phyloP scores from a whole-genome alignment of 1,284 basidiomycete species.

The Porodaedalea pini region DNA sequence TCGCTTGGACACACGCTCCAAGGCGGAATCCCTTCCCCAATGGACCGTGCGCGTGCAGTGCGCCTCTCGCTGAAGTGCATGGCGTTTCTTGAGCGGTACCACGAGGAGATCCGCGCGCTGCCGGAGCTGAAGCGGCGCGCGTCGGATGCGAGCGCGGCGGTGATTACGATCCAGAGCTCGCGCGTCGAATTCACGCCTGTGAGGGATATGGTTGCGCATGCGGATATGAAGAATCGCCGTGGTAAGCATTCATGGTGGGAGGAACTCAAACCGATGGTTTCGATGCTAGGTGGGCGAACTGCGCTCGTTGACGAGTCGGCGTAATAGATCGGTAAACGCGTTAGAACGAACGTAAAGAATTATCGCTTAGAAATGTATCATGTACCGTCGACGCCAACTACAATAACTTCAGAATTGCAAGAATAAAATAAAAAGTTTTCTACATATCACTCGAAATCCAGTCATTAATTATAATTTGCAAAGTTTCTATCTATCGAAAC shows the following conservation, averaged over 20 bases:
- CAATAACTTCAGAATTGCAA: too few species aligned
- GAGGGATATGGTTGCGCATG: constrained; percentile 77
- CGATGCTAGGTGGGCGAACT: constrained; percentile 48
- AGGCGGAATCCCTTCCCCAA: constrained; percentile 90
- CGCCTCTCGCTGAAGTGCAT: constrained; percentile 91
- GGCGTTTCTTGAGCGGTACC: constrained; percentile 88
- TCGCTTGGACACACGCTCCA: constrained; percentile 96
- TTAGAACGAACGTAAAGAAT: too few species aligned
- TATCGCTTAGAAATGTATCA: too few species aligned
- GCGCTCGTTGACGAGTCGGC: constrained; percentile 18
- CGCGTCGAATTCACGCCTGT: constrained; percentile 80
- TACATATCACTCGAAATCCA: too few species aligned
- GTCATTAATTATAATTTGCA: too few species aligned
- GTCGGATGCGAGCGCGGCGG: constrained; percentile 69
- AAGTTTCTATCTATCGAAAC: too few species aligned
- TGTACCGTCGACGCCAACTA: too few species aligned
- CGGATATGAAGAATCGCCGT: constrained; percentile 88
- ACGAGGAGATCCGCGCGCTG: constrained; percentile 47
- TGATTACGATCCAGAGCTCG: constrained; percentile 88
- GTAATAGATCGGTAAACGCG: too few species aligned
- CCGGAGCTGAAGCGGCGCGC: constrained; percentile 49
- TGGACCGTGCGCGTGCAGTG: constrained; percentile 89
- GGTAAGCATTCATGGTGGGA: constrained; percentile 86
- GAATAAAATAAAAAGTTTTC: too few species aligned
- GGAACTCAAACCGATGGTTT: constrained; percentile 63